Conservation (phyloP, 1,284 basidiomycete species). For the Omphalotus olearius region DNA sequence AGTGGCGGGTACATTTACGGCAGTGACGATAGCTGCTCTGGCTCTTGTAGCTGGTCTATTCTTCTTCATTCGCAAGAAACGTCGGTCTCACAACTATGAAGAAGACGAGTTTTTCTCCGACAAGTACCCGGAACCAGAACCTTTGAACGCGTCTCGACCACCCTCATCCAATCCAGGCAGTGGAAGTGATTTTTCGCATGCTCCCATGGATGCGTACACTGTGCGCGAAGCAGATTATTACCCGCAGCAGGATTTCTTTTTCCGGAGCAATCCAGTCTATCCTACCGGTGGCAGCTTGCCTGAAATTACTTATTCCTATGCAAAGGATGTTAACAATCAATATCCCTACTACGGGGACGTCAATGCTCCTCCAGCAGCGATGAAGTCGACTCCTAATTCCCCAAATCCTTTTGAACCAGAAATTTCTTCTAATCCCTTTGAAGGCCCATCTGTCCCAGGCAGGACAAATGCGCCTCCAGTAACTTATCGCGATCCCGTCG, state of each 20-base stretch:
- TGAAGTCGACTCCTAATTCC: conserved; percentile 1
- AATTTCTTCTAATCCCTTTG: conserved; percentile 4
- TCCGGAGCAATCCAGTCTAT: neutral
- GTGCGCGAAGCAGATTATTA: conserved; percentile 8
- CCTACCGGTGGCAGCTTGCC: conserved; percentile 10
- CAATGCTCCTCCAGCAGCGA: neutral
- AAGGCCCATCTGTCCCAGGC: conserved; percentile 2
- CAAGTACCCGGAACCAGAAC: conserved; percentile 22
- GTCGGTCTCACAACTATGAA: conserved; percentile 17
- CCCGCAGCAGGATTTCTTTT: conserved; percentile 6
- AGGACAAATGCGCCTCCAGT: neutral
- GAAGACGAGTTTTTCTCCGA: conserved; percentile 14
- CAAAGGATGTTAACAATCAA: conserved; percentile 14
- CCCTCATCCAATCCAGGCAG: conserved; percentile 22
- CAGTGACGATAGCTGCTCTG: conserved; percentile 28
- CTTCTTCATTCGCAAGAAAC: conserved; percentile 24
- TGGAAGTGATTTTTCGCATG: conserved; percentile 19
- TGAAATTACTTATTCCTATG: conserved; percentile 14
- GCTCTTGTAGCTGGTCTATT: conserved; percentile 21
- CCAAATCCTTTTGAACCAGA: conserved; percentile 1
- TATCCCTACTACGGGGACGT: conserved; percentile 11
- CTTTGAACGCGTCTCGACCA: conserved; percentile 21
- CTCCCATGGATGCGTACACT: conserved; percentile 25
- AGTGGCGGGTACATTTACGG: conserved; percentile 45
- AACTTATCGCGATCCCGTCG: conserved; percentile 13